Evolutionary conservation across 805 yeast genomes (phyloP).

Genomic region (Sungouiella blattae): DNA sequence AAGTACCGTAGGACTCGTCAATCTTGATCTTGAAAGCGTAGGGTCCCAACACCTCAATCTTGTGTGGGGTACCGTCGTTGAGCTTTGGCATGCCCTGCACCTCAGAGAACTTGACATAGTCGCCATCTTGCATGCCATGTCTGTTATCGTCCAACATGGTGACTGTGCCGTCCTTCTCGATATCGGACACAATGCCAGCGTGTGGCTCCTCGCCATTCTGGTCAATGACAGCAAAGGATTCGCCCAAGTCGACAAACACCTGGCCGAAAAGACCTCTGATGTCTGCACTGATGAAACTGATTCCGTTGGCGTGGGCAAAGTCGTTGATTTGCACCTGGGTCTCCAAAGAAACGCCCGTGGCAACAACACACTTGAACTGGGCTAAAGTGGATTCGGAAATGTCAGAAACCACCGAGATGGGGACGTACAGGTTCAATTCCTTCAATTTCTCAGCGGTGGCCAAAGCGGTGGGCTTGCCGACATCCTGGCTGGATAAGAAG

Average conservation of each 20-base stretch:
- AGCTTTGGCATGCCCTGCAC: conserved; percentile 74
- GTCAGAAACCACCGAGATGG: conserved; percentile 62
- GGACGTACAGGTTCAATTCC: conserved; percentile 89
- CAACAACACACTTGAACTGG: conserved; percentile 75
- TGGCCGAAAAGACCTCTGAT: conserved; percentile 85
- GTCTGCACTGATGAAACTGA: conserved; percentile 79
- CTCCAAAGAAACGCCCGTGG: conserved; percentile 71
- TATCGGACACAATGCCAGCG: conserved; percentile 83
- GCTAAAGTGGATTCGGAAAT: conserved; percentile 52
- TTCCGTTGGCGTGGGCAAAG: conserved; percentile 66
- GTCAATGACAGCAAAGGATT: conserved; percentile 73
- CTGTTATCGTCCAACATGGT: conserved; percentile 88
- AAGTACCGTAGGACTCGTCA: conserved; percentile 55
- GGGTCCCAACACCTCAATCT: conserved; percentile 90
- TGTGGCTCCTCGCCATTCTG: conserved; percentile 90
- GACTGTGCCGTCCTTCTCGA: conserved; percentile 86
- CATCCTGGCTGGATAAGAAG: conserved; percentile 65
- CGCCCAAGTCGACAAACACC: conserved; percentile 88
- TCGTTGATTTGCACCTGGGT: conserved; percentile 73
- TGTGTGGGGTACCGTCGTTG: conserved; percentile 70
- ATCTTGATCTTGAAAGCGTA: conserved; percentile 77
- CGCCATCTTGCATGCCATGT: conserved; percentile 93
- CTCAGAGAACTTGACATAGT: conserved; percentile 81
- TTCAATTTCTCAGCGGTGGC: conserved; percentile 66
- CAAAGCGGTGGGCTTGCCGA: conserved; percentile 75